phyloP scores from a whole-genome alignment of 345 rosid species.

The Salix koriyanagi region DNA sequence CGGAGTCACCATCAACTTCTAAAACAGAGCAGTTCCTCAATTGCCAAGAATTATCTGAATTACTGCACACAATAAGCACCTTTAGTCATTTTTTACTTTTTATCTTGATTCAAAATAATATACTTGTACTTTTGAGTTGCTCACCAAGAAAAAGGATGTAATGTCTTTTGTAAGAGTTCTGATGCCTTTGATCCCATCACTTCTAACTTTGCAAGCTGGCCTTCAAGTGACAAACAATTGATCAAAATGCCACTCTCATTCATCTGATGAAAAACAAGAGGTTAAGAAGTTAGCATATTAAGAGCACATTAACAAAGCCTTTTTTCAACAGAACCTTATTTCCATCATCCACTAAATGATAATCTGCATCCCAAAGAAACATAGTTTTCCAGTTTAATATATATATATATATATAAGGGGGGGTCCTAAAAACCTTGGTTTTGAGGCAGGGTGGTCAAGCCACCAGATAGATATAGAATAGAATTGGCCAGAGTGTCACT shows the following conservation, averaged over 20 bases:
- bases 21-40: constrained; percentile 37
- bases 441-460: not conserved
- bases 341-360: not conserved
- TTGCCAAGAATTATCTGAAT: constrained; percentile 26
- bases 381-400: not conserved
- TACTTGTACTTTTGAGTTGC: constrained; percentile 18
- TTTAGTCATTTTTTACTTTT: constrained; percentile 10
- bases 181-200: constrained; percentile 65
- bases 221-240: constrained; percentile 66
- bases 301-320: not conserved
- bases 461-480: not conserved
- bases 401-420: too few relatives aligned
- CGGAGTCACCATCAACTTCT: constrained; percentile 21
- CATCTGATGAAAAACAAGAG: constrained; percentile 39
- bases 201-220: constrained; percentile 72
- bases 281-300: not conserved
- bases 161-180: constrained; percentile 58
- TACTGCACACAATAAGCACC: constrained; percentile 37
- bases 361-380: not conserved
- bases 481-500: not conserved
- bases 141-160: constrained; percentile 51
- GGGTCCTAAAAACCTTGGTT: not conserved
- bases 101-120: constrained; percentile 4
- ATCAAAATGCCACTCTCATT: constrained; percentile 40
- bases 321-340: not conserved